Conservation (phyloP, 202 grass and related monocot genomes). For the Saccharum hybrid region DNA sequence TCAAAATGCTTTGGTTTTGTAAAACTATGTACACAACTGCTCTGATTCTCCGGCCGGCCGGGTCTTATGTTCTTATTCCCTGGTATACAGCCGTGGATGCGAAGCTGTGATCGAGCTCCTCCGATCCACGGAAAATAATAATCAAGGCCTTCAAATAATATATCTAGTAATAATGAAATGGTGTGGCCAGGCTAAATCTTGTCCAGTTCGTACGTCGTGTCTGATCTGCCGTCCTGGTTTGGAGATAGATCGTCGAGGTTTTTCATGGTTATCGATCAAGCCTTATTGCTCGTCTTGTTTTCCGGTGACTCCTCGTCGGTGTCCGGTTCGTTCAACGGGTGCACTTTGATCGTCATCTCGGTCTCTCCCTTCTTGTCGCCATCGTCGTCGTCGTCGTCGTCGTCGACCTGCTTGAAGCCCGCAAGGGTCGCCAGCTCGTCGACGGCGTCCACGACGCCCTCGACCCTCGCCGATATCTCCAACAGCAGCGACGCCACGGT, state of each 20-base stretch:
- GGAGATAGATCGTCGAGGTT: not conserved
- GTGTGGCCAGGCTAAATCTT: conserved; percentile 22
- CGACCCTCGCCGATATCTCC: conserved; percentile 66
- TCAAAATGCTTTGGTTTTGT: not conserved
- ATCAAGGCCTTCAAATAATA: conserved; percentile 15
- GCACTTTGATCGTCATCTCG: conserved; percentile 51
- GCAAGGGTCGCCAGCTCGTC: conserved; percentile 58
- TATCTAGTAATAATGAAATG: not conserved
- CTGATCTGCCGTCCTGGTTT: conserved; percentile 14
- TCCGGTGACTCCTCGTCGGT: conserved; percentile 10
- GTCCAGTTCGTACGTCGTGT: not conserved
- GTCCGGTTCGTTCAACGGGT: conserved; percentile 52
- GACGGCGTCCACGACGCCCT: conserved; percentile 63
- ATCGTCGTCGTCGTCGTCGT: conserved; percentile 46
- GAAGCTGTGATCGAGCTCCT: conserved; percentile 4
- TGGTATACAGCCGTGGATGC: conserved; percentile 26
- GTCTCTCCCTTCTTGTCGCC: conserved; percentile 27
- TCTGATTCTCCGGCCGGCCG: not conserved
- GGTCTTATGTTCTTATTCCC: conserved; percentile 37
- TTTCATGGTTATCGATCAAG: not conserved
- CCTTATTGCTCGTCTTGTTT: conserved; percentile 32
- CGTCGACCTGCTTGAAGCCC: conserved; percentile 54
- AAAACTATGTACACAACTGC: not conserved
- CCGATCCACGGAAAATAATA: conserved; percentile 44
- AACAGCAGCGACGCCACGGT: conserved; percentile 68